phyloP scores from a whole-genome alignment of 768 basidiomycete species.

The Tulasnella sp. region DNA sequence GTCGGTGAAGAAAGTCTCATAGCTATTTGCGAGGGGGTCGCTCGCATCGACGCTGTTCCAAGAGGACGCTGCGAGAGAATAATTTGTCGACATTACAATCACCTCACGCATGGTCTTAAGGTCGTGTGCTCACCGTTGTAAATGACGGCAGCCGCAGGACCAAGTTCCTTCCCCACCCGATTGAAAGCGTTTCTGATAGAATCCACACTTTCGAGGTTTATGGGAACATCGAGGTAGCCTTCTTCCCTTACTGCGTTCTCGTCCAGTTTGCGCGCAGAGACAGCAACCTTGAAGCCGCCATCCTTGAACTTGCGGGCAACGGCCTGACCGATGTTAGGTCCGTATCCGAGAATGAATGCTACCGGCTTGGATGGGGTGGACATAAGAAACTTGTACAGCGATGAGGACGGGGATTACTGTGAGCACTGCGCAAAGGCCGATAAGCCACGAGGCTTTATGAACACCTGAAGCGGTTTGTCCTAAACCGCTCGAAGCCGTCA shows the following conservation, averaged over 20 bases:
- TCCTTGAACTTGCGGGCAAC: slow-evolving; percentile 16
- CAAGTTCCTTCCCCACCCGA: not conserved
- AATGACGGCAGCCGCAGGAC: slow-evolving; percentile 15
- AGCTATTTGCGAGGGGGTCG: slow-evolving; percentile 1
- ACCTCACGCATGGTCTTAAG: too few species aligned
- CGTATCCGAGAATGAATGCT: slow-evolving; percentile 24
- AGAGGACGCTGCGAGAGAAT: not conserved
- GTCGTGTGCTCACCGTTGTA: slow-evolving; percentile 4
- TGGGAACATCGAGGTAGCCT: not conserved
- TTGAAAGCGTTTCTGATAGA: slow-evolving; percentile 2
- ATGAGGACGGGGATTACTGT: too few species aligned
- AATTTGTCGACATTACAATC: too few species aligned
- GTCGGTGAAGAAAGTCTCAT: not conserved
- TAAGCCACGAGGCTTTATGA: too few species aligned
- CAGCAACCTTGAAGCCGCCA: slow-evolving; percentile 19
- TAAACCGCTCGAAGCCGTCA: too few species aligned
- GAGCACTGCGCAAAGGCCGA: too few species aligned
- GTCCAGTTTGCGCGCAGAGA: slow-evolving; percentile 1
- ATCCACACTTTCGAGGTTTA: not conserved
- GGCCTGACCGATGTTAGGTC: not conserved
- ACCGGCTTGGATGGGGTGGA: not conserved
- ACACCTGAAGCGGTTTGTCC: too few species aligned
- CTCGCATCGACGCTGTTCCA: not conserved
- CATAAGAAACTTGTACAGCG: not conserved
- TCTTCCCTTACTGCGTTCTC: not conserved